phyloP scores from a whole-genome alignment of 371 early-diverging fungal genomes.

The Chytridiales sp. region DNA sequence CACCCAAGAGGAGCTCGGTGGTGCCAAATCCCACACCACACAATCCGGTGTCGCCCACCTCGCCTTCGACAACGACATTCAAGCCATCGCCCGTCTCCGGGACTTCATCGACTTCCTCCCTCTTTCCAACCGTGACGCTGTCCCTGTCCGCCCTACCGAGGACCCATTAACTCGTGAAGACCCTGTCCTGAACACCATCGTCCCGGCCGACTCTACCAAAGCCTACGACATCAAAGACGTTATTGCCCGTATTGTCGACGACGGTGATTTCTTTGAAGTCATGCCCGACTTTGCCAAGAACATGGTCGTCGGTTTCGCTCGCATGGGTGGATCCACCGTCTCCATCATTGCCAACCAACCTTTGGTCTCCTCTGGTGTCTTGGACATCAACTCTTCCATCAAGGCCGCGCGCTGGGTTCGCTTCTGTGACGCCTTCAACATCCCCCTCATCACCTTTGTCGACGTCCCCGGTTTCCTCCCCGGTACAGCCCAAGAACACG shows the following conservation, averaged over 20 bases:
- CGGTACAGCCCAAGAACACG: slow-evolving; percentile 93
- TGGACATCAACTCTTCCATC: slow-evolving; percentile 93
- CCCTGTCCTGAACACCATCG: slow-evolving; percentile 78
- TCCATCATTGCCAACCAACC: slow-evolving; percentile 97
- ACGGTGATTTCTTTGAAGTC: slow-evolving; percentile 86
- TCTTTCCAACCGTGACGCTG: slow-evolving; percentile 71
- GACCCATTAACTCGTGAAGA: slow-evolving; percentile 75
- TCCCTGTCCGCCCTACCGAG: slow-evolving; percentile 67
- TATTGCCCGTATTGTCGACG: slow-evolving; percentile 79
- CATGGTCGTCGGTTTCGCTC: slow-evolving; percentile 87
- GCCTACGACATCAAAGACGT: slow-evolving; percentile 97
- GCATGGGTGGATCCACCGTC: slow-evolving; percentile 87
- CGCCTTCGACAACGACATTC: slow-evolving; percentile 92
- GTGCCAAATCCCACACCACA: slow-evolving; percentile 88
- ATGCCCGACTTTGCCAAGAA: slow-evolving; percentile 92
- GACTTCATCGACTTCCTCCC: slow-evolving; percentile 90
- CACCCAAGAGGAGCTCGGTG: slow-evolving; percentile 94
- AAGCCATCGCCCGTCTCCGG: slow-evolving; percentile 78
- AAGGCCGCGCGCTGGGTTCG: slow-evolving; percentile 96
- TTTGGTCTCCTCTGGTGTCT: slow-evolving; percentile 89
- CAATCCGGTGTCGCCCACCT: slow-evolving; percentile 87
- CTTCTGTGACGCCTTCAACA: slow-evolving; percentile 95
- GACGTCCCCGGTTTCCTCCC: slow-evolving; percentile 98
- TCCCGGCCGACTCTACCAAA: slow-evolving; percentile 84
- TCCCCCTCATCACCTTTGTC: slow-evolving; percentile 92